These are phyloP conservation scores for Chytriomyces sp. DNA, from an alignment of 192 early-diverging fungal species.

Conservation along the genomic window DNA sequence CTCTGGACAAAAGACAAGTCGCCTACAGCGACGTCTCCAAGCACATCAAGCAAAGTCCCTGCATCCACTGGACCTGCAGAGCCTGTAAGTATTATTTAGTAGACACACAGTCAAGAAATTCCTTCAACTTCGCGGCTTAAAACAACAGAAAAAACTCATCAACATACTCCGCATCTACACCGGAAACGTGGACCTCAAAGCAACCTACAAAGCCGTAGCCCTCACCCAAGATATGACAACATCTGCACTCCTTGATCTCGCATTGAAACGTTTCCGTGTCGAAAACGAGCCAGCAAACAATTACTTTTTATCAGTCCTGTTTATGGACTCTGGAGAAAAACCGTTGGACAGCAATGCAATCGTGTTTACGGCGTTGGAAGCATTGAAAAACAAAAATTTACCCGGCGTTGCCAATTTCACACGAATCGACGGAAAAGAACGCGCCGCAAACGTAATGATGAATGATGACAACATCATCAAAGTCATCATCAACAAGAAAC, in stretches of 20 bases:
- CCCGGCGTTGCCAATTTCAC: constrained; percentile 46
- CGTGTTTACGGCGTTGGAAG: constrained; percentile 45
- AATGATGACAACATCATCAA: constrained; percentile 61
- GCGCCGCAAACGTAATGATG: constrained; percentile 34
- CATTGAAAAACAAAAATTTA: constrained; percentile 44
- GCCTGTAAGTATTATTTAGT: neutral
- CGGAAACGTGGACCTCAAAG: constrained; percentile 58
- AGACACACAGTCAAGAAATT: neutral
- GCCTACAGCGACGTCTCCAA: neutral
- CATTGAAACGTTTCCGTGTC: constrained; percentile 50
- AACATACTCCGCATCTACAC: constrained; percentile 57
- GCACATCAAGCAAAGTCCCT: neutral
- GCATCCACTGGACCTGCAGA: neutral
- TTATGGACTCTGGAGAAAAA: constrained; percentile 52
- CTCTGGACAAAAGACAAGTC: constrained; percentile 8
- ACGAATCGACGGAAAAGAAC: constrained; percentile 20
- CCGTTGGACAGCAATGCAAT: constrained; percentile 40
- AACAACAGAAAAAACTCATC: constrained; percentile 43
- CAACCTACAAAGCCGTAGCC: constrained; percentile 56
- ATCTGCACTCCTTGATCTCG: constrained; percentile 39
- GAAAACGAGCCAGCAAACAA: constrained; percentile 38
- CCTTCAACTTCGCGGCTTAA: too few species aligned
- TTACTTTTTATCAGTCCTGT: constrained; percentile 52
- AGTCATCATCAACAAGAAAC: constrained; percentile 59
- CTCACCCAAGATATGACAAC: constrained; percentile 49